A percentile compares a stretch with the other conserved stretches of the same genome.
phyloP scores from a whole-genome alignment of 768 basidiomycete species.

The Termitomyces sp. region DNA sequence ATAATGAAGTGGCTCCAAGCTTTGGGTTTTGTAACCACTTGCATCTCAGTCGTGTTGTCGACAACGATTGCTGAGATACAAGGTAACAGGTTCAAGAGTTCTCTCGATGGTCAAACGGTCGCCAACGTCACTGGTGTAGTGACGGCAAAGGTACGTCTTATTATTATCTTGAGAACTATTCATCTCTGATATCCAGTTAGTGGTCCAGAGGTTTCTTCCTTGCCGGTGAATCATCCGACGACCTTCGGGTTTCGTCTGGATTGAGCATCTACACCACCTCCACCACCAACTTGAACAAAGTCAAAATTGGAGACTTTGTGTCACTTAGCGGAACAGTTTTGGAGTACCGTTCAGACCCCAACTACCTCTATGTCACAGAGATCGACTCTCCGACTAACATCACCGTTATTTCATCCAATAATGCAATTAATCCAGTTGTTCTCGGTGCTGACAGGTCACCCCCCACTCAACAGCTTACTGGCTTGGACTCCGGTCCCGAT shows the following conservation, averaged over 20 bases:
- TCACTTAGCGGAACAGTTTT: conserved; percentile 39
- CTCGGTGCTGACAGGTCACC: conserved; percentile 49
- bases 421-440: conserved; percentile 41
- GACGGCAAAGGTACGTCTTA: conserved; percentile 41
- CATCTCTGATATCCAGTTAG: conserved; percentile 19
- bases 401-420: conserved; percentile 36
- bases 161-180: not conserved
- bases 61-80: conserved; percentile 47
- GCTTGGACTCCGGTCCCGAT: conserved; percentile 47
- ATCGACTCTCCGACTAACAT: conserved; percentile 39
- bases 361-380: conserved; percentile 48
- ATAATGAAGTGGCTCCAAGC: conserved; percentile 27
- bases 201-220: conserved; percentile 45
- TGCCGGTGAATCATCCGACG: conserved; percentile 34
- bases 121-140: conserved; percentile 44
- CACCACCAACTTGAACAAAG: conserved; percentile 27
- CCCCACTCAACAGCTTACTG: conserved; percentile 41
- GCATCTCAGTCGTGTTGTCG: conserved; percentile 22
- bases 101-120: conserved; percentile 38
- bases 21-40: conserved; percentile 23
- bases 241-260: conserved; percentile 46
- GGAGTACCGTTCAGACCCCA: conserved; percentile 46
- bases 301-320: conserved; percentile 43
- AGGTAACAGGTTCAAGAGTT: conserved; percentile 42
- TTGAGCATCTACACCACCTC: conserved; percentile 43